These are phyloP conservation scores for Echium plantagineum DNA, from an alignment of 257 asterid species.

Conservation along the genomic window DNA sequence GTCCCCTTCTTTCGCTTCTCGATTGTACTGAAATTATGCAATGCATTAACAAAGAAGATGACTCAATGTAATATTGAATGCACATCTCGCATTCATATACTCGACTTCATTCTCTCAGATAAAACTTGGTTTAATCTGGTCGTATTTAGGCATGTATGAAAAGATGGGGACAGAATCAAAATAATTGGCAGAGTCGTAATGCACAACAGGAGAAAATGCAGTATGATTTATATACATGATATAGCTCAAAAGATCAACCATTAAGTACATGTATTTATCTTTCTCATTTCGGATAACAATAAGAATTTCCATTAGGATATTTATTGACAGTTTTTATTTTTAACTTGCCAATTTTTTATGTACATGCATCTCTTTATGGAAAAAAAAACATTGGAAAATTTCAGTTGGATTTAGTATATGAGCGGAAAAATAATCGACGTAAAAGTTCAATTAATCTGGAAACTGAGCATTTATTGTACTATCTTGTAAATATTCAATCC, in stretches of 20 bases:
- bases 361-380: neutral
- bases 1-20: slow-evolving; percentile 21
- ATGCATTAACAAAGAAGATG: neutral
- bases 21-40: slow-evolving; percentile 18
- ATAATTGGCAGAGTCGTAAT: neutral
- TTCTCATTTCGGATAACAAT: neutral
- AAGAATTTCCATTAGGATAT: neutral
- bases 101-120: too few relatives aligned
- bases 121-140: slow-evolving; percentile 26
- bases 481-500: neutral
- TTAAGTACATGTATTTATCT: neutral
- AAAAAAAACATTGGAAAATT: neutral
- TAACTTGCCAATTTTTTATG: neutral
- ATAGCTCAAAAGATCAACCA: neutral
- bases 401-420: neutral
- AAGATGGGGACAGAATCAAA: neutral
- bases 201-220: neutral
- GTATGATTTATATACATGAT: neutral
- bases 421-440: neutral
- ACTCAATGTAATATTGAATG: too few relatives aligned
- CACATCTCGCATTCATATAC: too few relatives aligned
- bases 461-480: neutral
- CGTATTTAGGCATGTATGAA: neutral
- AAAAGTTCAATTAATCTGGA: neutral
- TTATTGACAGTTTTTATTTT: neutral